Percentiles rank a stretch among this genome's conserved stretches.
These are phyloP conservation scores for Micractinium conductrix DNA, from an alignment of 139 green algal species.

Conservation along the genomic window DNA sequence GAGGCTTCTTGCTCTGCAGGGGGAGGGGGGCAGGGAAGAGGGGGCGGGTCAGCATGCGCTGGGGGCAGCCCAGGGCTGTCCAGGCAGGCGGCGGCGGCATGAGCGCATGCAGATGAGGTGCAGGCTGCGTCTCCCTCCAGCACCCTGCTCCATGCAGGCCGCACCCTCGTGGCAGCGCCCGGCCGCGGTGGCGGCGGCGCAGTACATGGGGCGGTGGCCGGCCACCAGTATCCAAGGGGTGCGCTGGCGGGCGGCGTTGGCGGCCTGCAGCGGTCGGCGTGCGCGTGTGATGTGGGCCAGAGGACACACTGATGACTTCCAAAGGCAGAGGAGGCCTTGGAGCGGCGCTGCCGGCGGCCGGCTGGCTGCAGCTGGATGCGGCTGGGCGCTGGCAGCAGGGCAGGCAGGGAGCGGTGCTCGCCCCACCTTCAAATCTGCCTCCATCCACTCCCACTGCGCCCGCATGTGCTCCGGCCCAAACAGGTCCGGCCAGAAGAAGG, in stretches of 20 bases:
- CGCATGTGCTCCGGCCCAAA: constrained; percentile 13
- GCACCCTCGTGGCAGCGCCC: constrained; percentile 12
- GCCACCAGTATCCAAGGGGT: constrained; percentile 35
- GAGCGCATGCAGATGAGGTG: too few relatives aligned
- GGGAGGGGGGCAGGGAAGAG: too few relatives aligned
- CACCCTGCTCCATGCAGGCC: neutral
- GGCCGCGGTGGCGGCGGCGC: neutral
- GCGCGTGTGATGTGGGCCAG: too few relatives aligned
- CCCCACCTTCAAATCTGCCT: constrained; percentile 21
- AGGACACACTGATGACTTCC: too few relatives aligned
- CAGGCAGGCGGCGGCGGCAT: too few relatives aligned
- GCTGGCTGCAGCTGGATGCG: neutral
- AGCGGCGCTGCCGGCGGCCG: too few relatives aligned
- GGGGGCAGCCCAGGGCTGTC: too few relatives aligned
- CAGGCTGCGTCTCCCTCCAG: too few relatives aligned
- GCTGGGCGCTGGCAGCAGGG: neutral
- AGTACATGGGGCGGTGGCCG: constrained; percentile 47
- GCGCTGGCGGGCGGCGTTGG: neutral
- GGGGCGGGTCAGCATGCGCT: too few relatives aligned
- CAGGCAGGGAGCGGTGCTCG: too few relatives aligned
- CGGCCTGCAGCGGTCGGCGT: constrained; percentile 7
- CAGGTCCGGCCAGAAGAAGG: constrained; percentile 38
- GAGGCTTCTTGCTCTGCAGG: constrained; percentile 35
- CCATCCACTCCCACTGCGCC: constrained; percentile 33
- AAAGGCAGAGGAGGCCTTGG: too few relatives aligned